These are phyloP conservation scores for Lachancea sp. DNA, from an alignment of 805 yeast species.

Conservation along the genomic window DNA sequence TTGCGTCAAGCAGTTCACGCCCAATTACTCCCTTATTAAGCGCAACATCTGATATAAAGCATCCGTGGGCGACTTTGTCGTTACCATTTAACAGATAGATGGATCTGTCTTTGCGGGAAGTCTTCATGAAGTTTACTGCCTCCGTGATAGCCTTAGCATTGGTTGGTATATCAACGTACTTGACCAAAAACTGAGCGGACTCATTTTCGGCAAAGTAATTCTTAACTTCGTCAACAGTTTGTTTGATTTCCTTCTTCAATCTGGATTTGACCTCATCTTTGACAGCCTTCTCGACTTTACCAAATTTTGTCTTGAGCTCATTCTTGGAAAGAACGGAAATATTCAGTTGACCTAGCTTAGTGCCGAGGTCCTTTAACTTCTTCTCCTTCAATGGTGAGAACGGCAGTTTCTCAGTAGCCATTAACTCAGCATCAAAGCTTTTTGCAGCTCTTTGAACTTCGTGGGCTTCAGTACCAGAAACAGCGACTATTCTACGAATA, in stretches of 20 bases:
- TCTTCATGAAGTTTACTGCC: conserved; percentile 77
- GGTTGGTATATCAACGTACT: conserved; percentile 62
- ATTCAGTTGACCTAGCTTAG: conserved; percentile 70
- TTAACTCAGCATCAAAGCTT: conserved; percentile 60
- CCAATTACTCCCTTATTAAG: conserved; percentile 67
- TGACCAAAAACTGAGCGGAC: conserved; percentile 54
- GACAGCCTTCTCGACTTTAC: conserved; percentile 73
- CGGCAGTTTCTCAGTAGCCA: conserved; percentile 53
- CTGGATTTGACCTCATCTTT: conserved; percentile 82
- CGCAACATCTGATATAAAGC: conserved; percentile 72
- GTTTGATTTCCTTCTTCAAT: conserved; percentile 83
- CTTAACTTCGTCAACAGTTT: conserved; percentile 70
- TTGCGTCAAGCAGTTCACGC: conserved; percentile 65
- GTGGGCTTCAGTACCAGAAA: conserved; percentile 84
- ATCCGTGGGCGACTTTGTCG: conserved; percentile 88
- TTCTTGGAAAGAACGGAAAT: conserved; percentile 80
- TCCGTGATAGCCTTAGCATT: conserved; percentile 94
- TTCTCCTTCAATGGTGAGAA: conserved; percentile 77
- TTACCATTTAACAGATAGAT: conserved; percentile 75
- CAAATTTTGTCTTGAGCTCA: conserved; percentile 64
- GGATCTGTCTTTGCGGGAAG: conserved; percentile 65
- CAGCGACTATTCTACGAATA: conserved; percentile 95
- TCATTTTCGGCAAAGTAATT: conserved; percentile 53
- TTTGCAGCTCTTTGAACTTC: conserved; percentile 81
- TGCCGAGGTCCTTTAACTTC: conserved; percentile 76